Percentiles rank a stretch among this genome's conserved stretches.
These are phyloP conservation scores for Avicennia marina DNA, from an alignment of 257 asterid genomes.

Conservation along the genomic window DNA sequence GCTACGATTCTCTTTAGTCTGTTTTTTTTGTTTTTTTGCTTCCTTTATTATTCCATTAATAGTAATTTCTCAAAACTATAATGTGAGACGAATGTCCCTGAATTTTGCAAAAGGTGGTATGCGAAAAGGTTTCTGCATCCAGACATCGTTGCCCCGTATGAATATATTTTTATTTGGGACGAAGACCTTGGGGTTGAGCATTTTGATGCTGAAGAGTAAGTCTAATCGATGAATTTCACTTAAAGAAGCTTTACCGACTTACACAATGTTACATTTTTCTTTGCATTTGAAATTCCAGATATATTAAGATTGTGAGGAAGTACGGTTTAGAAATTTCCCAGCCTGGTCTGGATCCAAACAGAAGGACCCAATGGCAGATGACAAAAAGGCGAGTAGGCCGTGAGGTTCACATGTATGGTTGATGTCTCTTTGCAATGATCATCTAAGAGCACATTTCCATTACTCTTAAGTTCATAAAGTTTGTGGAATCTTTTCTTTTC, in stretches of 20 bases:
- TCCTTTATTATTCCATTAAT: no score
- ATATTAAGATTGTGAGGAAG: constrained; percentile 51
- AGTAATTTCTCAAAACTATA: no score
- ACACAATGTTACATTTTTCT: not conserved
- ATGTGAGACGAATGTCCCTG: no score
- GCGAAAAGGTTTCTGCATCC: constrained; percentile 77
- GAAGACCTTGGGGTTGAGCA: constrained; percentile 70
- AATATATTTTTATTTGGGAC: constrained; percentile 70
- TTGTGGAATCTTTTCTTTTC: not conserved
- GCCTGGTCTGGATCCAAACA: constrained; percentile 62
- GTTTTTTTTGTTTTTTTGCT: no score
- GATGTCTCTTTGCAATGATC: not conserved
- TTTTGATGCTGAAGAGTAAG: constrained; percentile 62
- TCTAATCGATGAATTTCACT: not conserved
- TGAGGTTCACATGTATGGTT: constrained; percentile 68
- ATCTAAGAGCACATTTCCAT: not conserved
- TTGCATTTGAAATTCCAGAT: constrained; percentile 24
- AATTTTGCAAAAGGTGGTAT: constrained; percentile 48
- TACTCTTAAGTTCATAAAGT: not conserved
- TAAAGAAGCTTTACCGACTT: not conserved
- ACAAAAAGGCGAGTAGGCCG: constrained; percentile 44
- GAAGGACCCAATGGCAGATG: constrained; percentile 69
- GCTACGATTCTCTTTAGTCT: no score
- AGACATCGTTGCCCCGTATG: constrained; percentile 59
- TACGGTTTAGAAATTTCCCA: constrained; percentile 64